Percentiles rank a stretch among this genome's conserved stretches.
Evolutionary conservation across 768 basidiomycete genomes (phyloP).

Genomic region (Trametes gibbosa): DNA sequence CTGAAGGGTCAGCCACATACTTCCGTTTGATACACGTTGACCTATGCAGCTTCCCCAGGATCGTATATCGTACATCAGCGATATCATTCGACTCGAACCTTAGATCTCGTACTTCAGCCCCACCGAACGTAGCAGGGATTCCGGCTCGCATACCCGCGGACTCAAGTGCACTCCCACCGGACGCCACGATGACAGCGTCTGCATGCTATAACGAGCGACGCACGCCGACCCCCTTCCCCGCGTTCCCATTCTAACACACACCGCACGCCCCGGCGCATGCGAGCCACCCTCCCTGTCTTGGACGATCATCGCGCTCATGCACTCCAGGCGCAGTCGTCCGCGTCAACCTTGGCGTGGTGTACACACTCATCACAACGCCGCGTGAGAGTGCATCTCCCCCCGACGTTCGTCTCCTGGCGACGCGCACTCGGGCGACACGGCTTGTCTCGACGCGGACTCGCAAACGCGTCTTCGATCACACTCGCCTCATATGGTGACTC

Average conservation of each 20-base stretch:
- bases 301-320: neutral
- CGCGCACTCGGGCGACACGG: neutral
- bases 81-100: too few species aligned
- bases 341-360: neutral
- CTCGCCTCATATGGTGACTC: too few species aligned
- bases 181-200: neutral
- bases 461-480: neutral
- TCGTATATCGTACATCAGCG: too few species aligned
- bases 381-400: conserved; percentile 5
- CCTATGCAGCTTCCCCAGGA: too few species aligned
- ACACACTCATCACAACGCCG: neutral
- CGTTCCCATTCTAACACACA: neutral
- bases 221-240: neutral
- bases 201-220: neutral
- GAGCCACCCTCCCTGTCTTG: neutral
- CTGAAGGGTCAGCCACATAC: neutral
- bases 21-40: neutral
- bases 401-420: conserved; percentile 1
- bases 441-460: neutral
- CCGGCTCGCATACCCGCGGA: too few species aligned
- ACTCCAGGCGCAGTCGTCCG: neutral
- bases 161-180: neutral
- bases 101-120: too few species aligned
- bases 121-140: too few species aligned
- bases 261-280: neutral